A percentile compares a stretch with the other conserved stretches of the same genome.
phyloP scores from a whole-genome alignment of 805 yeast genomes.

The Kuraishia capsulata region DNA sequence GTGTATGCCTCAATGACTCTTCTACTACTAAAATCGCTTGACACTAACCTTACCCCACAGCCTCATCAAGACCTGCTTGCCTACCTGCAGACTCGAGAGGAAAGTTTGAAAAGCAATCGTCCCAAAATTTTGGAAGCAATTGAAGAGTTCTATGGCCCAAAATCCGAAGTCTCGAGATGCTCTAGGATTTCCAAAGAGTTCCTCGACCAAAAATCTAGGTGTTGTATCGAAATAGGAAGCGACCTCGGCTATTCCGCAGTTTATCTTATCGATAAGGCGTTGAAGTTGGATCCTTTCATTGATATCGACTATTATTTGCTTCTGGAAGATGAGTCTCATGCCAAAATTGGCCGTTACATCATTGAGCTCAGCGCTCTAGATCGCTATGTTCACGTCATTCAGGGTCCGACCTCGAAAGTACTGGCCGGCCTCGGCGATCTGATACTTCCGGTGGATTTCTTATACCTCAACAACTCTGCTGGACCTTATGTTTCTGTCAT shows the following conservation, averaged over 20 bases:
- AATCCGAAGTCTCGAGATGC: neutral
- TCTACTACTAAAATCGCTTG: too few species aligned
- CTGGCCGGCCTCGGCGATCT: neutral
- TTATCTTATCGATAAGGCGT: neutral
- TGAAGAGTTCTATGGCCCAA: conserved; percentile 1
- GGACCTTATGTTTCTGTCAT: conserved; percentile 4
- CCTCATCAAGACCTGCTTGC: conserved; percentile 1
- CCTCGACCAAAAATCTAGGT: neutral
- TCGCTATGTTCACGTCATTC: neutral
- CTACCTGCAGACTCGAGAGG: neutral
- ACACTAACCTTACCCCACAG: too few species aligned
- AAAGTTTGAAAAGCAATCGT: neutral
- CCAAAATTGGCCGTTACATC: neutral
- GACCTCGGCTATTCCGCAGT: too few species aligned
- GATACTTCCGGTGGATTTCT: neutral
- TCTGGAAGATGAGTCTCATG: neutral
- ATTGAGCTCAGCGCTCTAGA: neutral
- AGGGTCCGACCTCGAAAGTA: neutral
- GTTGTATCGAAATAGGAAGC: too few species aligned
- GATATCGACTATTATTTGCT: conserved; percentile 1
- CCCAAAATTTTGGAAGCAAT: neutral
- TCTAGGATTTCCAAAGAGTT: neutral
- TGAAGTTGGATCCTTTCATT: neutral
- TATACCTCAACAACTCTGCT: conserved; percentile 1
- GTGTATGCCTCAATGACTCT: too few species aligned